phyloP scores from a whole-genome alignment of 1,284 basidiomycete species.

The Sporisorium sorghi region DNA sequence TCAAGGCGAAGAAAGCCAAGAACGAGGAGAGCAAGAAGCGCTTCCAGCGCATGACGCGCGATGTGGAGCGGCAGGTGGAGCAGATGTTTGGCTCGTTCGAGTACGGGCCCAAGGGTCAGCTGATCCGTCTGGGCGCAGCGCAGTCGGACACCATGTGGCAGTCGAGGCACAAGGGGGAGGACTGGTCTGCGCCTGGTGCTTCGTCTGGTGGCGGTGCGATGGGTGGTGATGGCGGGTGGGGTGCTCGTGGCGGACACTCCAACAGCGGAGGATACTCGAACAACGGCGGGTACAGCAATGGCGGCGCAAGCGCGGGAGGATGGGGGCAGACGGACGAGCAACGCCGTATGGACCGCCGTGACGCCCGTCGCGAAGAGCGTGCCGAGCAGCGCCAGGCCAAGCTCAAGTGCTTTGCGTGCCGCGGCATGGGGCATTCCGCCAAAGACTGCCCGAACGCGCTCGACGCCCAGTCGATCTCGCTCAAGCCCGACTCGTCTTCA shows the following conservation, averaged over 20 bases:
- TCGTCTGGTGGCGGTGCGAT: not conserved
- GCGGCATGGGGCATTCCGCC: slow-evolving; percentile 84
- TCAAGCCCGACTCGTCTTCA: slow-evolving; percentile 17
- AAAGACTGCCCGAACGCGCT: slow-evolving; percentile 76
- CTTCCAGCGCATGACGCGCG: slow-evolving; percentile 44
- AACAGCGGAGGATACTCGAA: slow-evolving; percentile 5
- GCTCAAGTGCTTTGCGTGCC: slow-evolving; percentile 88
- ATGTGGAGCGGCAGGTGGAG: slow-evolving; percentile 67
- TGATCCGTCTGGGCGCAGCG: slow-evolving; percentile 45
- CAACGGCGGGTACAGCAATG: slow-evolving; percentile 6
- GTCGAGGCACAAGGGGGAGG: slow-evolving; percentile 29
- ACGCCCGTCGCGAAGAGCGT: slow-evolving; percentile 78
- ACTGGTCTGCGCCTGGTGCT: slow-evolving; percentile 32
- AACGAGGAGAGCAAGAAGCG: slow-evolving; percentile 49
- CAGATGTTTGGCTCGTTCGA: slow-evolving; percentile 55
- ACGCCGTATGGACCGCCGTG: slow-evolving; percentile 64
- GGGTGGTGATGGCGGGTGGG: slow-evolving; percentile 40
- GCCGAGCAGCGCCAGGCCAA: slow-evolving; percentile 75
- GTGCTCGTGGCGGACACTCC: slow-evolving; percentile 27
- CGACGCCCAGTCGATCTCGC: slow-evolving; percentile 46
- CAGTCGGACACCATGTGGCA: slow-evolving; percentile 46
- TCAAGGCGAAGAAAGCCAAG: slow-evolving; percentile 64
- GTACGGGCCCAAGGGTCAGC: slow-evolving; percentile 52
- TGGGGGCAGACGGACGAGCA: slow-evolving; percentile 33
- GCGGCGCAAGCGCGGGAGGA: not conserved